Conservation (phyloP, 331 rosid species). For the Phaseolus coccineus region DNA sequence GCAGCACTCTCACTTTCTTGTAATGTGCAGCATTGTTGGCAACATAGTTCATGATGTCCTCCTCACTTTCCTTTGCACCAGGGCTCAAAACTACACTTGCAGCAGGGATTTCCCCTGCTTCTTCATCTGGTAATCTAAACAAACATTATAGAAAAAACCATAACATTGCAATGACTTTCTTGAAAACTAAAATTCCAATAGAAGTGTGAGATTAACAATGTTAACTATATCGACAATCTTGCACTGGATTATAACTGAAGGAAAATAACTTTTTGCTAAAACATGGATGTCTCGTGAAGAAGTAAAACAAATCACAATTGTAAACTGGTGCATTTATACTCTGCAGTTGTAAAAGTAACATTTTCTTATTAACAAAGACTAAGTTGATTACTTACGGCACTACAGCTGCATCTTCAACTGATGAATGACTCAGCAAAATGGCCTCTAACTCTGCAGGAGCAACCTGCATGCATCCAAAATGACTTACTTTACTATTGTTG, state of each 20-base stretch:
- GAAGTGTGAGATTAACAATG: not conserved
- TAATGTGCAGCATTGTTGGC: slow-evolving; percentile 81
- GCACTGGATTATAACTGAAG: no score
- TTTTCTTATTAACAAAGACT: not conserved
- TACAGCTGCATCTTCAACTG: slow-evolving; percentile 91
- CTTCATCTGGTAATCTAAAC: slow-evolving; percentile 77
- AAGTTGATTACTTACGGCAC: slow-evolving; percentile 69
- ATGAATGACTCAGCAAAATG: slow-evolving; percentile 77
- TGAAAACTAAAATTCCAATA: not conserved
- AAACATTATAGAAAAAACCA: slow-evolving; percentile 8
- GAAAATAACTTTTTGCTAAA: no score
- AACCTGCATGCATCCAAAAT: slow-evolving; percentile 58
- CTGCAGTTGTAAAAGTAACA: no score
- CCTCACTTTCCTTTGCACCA: slow-evolving; percentile 70
- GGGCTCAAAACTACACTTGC: slow-evolving; percentile 73
- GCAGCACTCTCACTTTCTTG: slow-evolving; percentile 82
- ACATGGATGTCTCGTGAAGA: no score
- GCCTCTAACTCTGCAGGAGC: slow-evolving; percentile 98
- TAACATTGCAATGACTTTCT: not conserved
- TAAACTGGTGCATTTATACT: no score
- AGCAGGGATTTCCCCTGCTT: slow-evolving; percentile 92
- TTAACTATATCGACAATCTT: not conserved
- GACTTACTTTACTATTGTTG: not conserved
- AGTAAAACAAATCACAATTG: no score
- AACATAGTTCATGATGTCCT: slow-evolving; percentile 70